Base-by-base conservation (phyloP, 805 yeast species). In the Kuraishia cidri region DNA sequence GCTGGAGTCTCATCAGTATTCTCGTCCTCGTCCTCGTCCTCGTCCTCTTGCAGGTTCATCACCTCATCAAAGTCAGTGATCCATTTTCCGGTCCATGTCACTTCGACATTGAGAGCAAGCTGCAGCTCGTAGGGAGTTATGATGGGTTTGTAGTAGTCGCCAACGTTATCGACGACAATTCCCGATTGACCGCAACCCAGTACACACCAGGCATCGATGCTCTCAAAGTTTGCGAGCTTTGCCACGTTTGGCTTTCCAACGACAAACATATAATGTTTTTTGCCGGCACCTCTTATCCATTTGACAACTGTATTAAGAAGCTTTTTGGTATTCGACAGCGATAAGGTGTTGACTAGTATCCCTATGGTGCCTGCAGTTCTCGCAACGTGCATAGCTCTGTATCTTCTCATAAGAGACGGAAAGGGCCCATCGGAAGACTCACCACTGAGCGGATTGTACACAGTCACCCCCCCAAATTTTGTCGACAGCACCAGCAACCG, bases 211-310 rank as follows among this genome's bases (percentile, higher is more conserved):
- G 84, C 69, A 44, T 92, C 97, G 10, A 92, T 72, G n/a, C 75
- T 78, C 40, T 90, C 98, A 51, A 92, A 92, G 53, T 92, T 92
- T 7, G 97, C 98, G 32, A 92, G 63, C 48, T 92, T 92, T 17
- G 98, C 95, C 13, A 92, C 97, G 48, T 92, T 92, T 7, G 97
- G 97, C 54, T 92, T 92, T 8, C 98, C 98, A 4, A 92, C 97
- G 3, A 88, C 97, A 60, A 92, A 87, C 50, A 86, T 71, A 50
- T 92, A 92, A 43, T 84, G 90, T 49, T 92, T 92, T 57, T 92
- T 92, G 2, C 84, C 96, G 0, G 90, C 87, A 3, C 62, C 65
- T 32, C 66, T 69, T 37, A 92, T 73, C 55, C 80, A 69, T 17
- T 60, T 51, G 11, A 74, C 69, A 6, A 87, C 70, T 22, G 64